Conservation (phyloP, 2,329 filamentous ascomycete species). For the Juglanconis oblonga region DNA sequence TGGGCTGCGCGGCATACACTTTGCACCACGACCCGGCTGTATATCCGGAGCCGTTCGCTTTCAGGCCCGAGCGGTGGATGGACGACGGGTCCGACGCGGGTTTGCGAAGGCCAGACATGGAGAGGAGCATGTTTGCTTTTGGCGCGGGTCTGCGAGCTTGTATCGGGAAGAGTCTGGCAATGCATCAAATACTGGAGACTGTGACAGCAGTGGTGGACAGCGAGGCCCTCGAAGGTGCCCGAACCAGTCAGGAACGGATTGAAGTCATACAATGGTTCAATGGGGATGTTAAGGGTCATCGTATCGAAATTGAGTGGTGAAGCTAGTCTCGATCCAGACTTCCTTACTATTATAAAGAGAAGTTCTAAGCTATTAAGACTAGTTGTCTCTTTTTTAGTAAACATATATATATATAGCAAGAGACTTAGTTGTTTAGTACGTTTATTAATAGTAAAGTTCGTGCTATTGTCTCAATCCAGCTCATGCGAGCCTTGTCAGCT, state of each 20-base stretch:
- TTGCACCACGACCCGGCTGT: slow-evolving; percentile 34
- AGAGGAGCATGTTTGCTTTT: slow-evolving; percentile 19
- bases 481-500: no score
- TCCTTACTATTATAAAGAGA: no score
- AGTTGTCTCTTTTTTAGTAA: no score
- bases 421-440: no score
- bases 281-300: slow-evolving; percentile 13
- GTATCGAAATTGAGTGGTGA: slow-evolving; percentile 9
- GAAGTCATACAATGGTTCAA: slow-evolving; percentile 17
- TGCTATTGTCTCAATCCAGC: no score
- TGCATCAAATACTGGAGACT: slow-evolving; percentile 12
- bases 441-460: no score
- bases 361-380: no score
- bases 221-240: slow-evolving; percentile 4
- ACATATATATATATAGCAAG: no score
- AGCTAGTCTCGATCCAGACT: no score
- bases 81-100: not conserved
- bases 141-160: slow-evolving; percentile 23
- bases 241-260: slow-evolving; percentile 4
- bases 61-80: slow-evolving; percentile 23
- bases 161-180: slow-evolving; percentile 21
- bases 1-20: slow-evolving; percentile 64
- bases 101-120: not conserved
- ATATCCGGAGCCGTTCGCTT: slow-evolving; percentile 19
- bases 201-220: not conserved